A percentile compares a stretch with the other conserved stretches of the same genome.
These are phyloP conservation scores for Ammopiptanthus mongolicus DNA, from an alignment of 306 rosid species.

Conservation along the genomic window DNA sequence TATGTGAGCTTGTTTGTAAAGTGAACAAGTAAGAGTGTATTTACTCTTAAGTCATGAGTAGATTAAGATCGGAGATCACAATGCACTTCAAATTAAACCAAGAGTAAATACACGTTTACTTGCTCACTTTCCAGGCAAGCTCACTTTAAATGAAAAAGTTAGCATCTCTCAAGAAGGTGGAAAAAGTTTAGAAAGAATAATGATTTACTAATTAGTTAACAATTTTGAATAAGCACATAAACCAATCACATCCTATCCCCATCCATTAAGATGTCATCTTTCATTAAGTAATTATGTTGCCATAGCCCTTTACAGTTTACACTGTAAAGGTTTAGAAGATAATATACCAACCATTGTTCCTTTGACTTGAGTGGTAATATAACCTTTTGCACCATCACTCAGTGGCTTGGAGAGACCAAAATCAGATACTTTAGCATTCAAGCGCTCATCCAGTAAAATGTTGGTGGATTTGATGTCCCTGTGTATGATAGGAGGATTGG, in stretches of 20 bases:
- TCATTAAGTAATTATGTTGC: background rate
- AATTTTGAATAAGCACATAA: background rate
- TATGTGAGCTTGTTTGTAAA: too few species aligned
- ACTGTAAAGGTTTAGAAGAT: background rate
- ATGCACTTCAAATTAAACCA: too few species aligned
- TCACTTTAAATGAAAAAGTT: too few species aligned
- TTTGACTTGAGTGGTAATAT: conserved; percentile 72
- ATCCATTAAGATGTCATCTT: background rate
- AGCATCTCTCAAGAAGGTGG: background rate
- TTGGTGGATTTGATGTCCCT: conserved; percentile 82
- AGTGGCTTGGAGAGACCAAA: conserved; percentile 79
- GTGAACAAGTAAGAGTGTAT: too few species aligned
- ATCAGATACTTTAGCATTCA: conserved; percentile 74
- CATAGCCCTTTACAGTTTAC: background rate
- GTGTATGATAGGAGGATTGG: conserved; percentile 76
- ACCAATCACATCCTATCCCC: background rate
- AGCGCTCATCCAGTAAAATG: conserved; percentile 58
- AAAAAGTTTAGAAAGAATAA: background rate
- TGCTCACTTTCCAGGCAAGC: too few species aligned
- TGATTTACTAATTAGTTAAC: background rate
- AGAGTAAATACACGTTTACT: too few species aligned
- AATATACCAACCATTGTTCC: conserved; percentile 67
- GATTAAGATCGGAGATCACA: too few species aligned
- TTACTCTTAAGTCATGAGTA: too few species aligned
- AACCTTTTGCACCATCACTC: conserved; percentile 44